A percentile compares a stretch with the other conserved stretches of the same genome.
These are phyloP conservation scores for Vigna reflexopilosa DNA, from an alignment of 306 rosid genomes.

Conservation along the genomic window DNA sequence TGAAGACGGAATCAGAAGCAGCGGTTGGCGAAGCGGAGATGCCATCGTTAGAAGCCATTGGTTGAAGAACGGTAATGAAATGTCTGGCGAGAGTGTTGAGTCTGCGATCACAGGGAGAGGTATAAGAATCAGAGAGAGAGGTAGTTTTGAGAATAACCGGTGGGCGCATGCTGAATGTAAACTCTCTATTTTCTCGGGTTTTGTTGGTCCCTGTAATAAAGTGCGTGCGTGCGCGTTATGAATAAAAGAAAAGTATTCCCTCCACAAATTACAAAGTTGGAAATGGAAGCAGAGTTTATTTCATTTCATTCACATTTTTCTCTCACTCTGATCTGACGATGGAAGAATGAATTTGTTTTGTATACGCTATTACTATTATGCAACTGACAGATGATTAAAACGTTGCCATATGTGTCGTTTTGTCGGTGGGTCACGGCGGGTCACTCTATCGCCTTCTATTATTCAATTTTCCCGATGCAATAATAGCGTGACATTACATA, in stretches of 20 bases:
- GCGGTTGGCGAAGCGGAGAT: constrained; percentile 72
- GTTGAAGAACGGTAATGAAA: constrained; percentile 36
- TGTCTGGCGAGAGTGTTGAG: constrained; percentile 64
- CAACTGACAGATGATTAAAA: background rate
- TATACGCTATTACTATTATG: background rate
- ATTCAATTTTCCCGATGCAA: background rate
- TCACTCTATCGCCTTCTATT: background rate
- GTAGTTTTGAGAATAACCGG: constrained; percentile 49
- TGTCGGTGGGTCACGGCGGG: background rate
- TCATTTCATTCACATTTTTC: background rate
- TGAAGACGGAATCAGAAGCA: constrained; percentile 68
- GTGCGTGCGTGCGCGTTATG: background rate
- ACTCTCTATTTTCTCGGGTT: background rate
- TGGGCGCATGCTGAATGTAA: constrained; percentile 71
- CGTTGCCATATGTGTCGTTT: background rate
- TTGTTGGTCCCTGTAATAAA: constrained; percentile 3
- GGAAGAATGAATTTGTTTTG: background rate
- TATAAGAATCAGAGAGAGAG: background rate
- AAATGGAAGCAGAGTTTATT: background rate
- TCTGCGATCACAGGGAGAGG: constrained; percentile 71
- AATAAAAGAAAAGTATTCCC: constrained; percentile 10
- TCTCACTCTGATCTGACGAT: background rate
- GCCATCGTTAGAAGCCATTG: constrained; percentile 55
- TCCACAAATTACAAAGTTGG: background rate
- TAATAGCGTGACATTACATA: background rate